These are phyloP conservation scores for Pseudofabraea citricarpa DNA, from an alignment of 2,329 filamentous ascomycete genomes.

Conservation along the genomic window DNA sequence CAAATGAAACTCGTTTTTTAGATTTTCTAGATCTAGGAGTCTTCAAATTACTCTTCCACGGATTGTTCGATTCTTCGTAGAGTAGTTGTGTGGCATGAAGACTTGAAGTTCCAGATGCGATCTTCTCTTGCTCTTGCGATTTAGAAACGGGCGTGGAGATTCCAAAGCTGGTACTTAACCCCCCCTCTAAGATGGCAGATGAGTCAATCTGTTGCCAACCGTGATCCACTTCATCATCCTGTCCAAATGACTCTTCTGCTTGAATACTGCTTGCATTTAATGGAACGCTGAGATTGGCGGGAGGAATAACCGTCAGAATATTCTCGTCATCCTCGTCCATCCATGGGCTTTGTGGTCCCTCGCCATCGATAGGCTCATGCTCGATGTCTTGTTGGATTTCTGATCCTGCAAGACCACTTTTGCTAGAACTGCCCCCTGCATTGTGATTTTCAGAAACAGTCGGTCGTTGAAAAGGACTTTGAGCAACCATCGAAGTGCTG, in stretches of 20 bases:
- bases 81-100: conserved; percentile 18
- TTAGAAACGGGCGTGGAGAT: conserved; percentile 18
- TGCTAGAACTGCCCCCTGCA: too few relatives aligned
- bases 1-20: conserved; percentile 26
- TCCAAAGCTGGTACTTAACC: conserved; percentile 15
- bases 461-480: too few relatives aligned
- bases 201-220: conserved; percentile 16
- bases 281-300: not conserved
- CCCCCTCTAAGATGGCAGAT: conserved; percentile 8
- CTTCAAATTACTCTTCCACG: conserved; percentile 18
- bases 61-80: conserved; percentile 20
- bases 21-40: conserved; percentile 7
- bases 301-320: not conserved
- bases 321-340: not conserved
- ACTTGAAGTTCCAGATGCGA: not conserved
- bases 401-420: too few relatives aligned
- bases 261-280: too few relatives aligned
- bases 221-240: not conserved
- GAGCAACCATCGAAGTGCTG: too few relatives aligned
- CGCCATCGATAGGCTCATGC: too few relatives aligned
- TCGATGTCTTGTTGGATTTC: too few relatives aligned
- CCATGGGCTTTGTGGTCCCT: too few relatives aligned
- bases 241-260: too few relatives aligned
- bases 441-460: too few relatives aligned
- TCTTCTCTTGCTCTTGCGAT: conserved; percentile 7